Base-by-base conservation (phyloP, 164 flowering plant species). In the Tetrastigma voinierianum region DNA sequence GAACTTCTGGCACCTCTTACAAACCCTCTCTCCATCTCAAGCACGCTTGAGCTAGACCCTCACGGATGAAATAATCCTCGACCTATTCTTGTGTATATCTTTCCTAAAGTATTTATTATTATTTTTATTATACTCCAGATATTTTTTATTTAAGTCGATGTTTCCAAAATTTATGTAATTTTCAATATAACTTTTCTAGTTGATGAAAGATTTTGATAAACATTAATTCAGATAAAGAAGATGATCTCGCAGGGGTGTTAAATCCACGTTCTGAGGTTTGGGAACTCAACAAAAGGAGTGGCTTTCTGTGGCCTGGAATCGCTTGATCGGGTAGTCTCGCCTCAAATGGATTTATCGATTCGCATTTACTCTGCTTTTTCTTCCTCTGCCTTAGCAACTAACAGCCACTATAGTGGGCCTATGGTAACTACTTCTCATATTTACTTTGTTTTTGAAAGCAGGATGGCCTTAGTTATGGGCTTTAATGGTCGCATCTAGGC, bases 241-340 rank as follows among this genome's bases (percentile, higher is more conserved):
- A 95, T 73, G 99, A 96, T 72, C n/a, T 89, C n/a, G 72, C 88
- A 81, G 76, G 64, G 99, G 99, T 61, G 95, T 96, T 55, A 96
- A 89, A 81, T 96, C 99, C 32, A 96, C 97, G 98, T 98, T 45
- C 81, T 96, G 82, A 86, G 91, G 78, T 90, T 95, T 81, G 98
- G 96, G 25, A 87, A 85, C 77, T 78, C 75, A 48, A 83, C 98
- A 32, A 96, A n/a, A 84, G 84, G 67, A 73, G 61, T 96, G 99
- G 98, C 63, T 87, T 70, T 62, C 79, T 66, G 91, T n/a, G 86
- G 25, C 90, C 90, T 82, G 93, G 93, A 65, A 55, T 81, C 72
- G 86, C 86, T 44, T 89, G 86, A 70, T 82, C 89, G 48, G 72
- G 90, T 71, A 76, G 83, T 78, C 95, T 96, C 72, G 86, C 55